Percentiles rank a stretch among this genome's conserved stretches.
Evolutionary conservation across 208 protist species (phyloP).

Genomic region (Willaertia magna): DNA sequence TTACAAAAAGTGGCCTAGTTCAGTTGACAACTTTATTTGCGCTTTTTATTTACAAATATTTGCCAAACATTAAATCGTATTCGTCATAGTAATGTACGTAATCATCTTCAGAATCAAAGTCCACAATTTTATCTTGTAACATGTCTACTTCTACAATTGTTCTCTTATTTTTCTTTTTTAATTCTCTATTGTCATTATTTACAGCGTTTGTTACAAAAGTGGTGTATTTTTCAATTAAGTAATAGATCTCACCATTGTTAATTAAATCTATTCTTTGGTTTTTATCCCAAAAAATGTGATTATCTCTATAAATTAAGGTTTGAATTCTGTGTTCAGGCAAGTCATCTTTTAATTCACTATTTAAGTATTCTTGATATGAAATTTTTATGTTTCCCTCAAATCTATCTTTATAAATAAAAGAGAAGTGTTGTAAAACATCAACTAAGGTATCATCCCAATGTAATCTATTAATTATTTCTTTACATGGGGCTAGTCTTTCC

Average conservation of each 20-base stretch:
- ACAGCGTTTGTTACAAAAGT: not conserved
- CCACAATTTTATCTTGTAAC: not conserved
- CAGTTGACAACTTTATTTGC: no score
- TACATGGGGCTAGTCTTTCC: not conserved
- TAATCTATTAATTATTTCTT: not conserved
- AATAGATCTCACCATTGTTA: not conserved
- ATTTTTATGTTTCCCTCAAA: not conserved
- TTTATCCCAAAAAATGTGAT: not conserved
- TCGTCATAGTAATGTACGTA: not conserved
- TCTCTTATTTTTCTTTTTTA: not conserved
- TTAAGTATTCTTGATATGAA: not conserved
- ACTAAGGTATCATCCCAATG: not conserved
- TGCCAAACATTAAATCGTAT: not conserved
- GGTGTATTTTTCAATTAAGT: not conserved
- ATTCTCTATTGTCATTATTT: not conserved
- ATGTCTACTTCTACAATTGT: not conserved
- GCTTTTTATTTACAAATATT: not conserved
- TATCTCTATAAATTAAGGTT: not conserved
- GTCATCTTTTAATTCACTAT: not conserved
- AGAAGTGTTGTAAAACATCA: not conserved
- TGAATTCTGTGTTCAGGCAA: not conserved
- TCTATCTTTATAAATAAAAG: not conserved
- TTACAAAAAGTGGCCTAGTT: no score
- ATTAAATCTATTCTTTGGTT: not conserved
- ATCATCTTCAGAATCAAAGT: not conserved